Evolutionary conservation across 177 flowering plant species (phyloP), one percentile per base, ranked within the genome.

Genomic region (Telopea speciosissima): DNA sequence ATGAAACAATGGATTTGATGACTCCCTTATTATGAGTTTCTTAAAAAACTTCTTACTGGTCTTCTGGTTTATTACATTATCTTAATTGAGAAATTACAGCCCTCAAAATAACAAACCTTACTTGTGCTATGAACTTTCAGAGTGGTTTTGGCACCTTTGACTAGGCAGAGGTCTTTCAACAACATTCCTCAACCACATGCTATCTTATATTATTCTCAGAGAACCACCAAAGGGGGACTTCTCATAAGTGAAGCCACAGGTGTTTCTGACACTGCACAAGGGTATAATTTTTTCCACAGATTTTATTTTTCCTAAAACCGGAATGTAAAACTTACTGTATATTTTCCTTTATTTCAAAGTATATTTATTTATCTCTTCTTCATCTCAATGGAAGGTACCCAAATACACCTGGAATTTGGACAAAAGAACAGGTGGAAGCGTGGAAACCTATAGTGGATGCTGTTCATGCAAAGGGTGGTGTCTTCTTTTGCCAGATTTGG

Each of bases 361-460:
- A 36, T 36, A 36, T 8, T 36, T 36, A 36, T 36, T 36, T 36
- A 36, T 36, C 31, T 36, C 5, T 36, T 36, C 40, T 36, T 36
- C 40, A 0, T 36, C 40, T 36, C 40, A 36, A 36, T 58, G 19
- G 23, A 8, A 72, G 75, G 45, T 75, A 69, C 23, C 70, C 76
- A 36, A 2, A 73, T 66, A 70, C 70, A 16, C 79, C 81, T 13
- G 83, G 83, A 11, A 77, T 80, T 56, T 80, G 79, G 78, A 72
- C 70, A 24, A 71, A 72, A 24, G 80, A 77, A 59, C 83, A 80
- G 60, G 79, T 80, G 12, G 75, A 80, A 69, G 83, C 79, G 3
- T 79, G 78, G 80, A 83, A 83, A 63, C 83, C 83, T 16, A 76
- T 81, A 64, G 80, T 79, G 7, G 78, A 83, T 59, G 84, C 81